Evolutionary conservation across 768 basidiomycete genomes (phyloP), one percentile per base, ranked within the genome.

Genomic region (Auricularia cornea): DNA sequence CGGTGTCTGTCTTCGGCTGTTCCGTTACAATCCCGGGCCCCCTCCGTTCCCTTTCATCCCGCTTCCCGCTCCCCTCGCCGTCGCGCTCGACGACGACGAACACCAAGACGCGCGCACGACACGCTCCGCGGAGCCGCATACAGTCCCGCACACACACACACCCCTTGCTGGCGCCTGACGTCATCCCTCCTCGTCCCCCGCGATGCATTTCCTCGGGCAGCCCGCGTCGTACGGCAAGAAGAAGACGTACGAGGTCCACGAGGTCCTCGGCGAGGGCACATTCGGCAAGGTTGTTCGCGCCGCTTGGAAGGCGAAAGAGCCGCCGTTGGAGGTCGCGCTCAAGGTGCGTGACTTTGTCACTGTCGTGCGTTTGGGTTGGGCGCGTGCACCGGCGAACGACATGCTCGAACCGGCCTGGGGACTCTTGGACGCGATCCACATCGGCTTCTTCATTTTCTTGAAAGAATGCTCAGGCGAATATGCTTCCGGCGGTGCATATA

Each of bases 241-340:
- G 80, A 91, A 89, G 73, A 71, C 79, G 28, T 92, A 93, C 68
- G 87, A 87, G 64, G 75, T 89, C 1, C 84, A 89, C 64, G 81
- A 87, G 31, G 79, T 85, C 3, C 78, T 95, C 3, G 94, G 94
- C 3, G 81, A 81, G 16, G 94, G 94, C 3, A 87, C 92, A 0
- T 97, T 96, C 75, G 94, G 94, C 29, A 92, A 92, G 72, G 96
- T 98, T 59, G 81, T 93, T 73, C 89, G 91, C 69, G 76, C 78
- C 3, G 73, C 72, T 1, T 80, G 79, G 79, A 65, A 54, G 2
- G 63, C 68, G 16, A 66, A 67, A 0, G 78, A 76, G 20, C 52
- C 61, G 54, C 56, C 18, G 26, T 31, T 18, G 26, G 60, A 38
- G 64, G 52, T 30, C 38, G 57, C 23, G n/a, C 59, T 31, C 31